Evolutionary conservation across 106 monocot genomes (phyloP), one percentile per base, ranked within the genome.

Genomic region (Alisma plantagoaquatica): DNA sequence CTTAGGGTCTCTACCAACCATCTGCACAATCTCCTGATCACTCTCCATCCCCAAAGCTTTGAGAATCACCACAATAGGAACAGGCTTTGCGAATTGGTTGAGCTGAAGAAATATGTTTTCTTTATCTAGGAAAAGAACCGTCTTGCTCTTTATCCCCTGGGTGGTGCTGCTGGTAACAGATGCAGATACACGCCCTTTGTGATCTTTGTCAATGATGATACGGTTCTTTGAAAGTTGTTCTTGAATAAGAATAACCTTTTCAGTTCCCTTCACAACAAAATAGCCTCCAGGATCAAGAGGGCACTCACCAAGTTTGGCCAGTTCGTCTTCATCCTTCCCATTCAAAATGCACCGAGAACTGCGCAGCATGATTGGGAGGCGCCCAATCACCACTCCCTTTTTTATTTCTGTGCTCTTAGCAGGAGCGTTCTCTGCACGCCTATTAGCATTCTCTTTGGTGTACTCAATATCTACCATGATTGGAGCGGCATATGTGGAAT

Each of bases 221-320:
- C 89, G 96, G 53, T 96, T 96, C 58, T 89, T 96, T 1, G 96
- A 96, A 55, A 96, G 84, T 67, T 96, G 89, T 58, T 96, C 96
- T 66, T 96, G 96, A 56, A 96, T 96, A 48, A 96, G 54, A 57
- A 96, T 96, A 53, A 96, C 64, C 89, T 87, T 96, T 54, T 96
- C 96, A 52, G 77, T 81, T 68, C 96, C 96, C 63, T 78, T 96
- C 17, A 84, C 77, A 61, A 96, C 47, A 65, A 96, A 96, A 60
- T 96, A 96, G 21, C 96, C 96, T 23, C 96, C 96, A 29, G 89
- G 96, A 76, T 96, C 96, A 68, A 96, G 96, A 60, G 96, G 96
- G 35, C 96, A 96, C 56, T 96, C 96, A 93, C 92, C 93, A 57
- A 89, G 68, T 53, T 71, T 89, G 32, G 96, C 75, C 49, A 96